A percentile compares a stretch with the other conserved stretches of the same genome.
Conservation (phyloP, 495 filamentous ascomycete species). For the Hypoxylon perforatum region DNA sequence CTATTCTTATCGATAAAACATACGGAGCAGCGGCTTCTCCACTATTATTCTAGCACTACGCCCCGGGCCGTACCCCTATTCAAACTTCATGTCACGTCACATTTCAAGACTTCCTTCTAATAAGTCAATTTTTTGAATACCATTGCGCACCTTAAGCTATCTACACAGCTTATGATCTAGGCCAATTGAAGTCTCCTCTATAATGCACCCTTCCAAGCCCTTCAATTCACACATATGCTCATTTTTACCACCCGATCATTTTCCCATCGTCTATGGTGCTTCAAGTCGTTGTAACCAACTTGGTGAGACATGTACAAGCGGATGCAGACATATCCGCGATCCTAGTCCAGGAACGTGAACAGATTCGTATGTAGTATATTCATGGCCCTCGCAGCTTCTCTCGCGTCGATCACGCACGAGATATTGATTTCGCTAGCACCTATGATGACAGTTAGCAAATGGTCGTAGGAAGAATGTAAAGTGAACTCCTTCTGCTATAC, state of each 20-base stretch:
- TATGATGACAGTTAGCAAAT: slow-evolving; percentile 53
- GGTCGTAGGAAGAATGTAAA: too few relatives aligned
- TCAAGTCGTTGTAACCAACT: not conserved
- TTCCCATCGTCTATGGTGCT: not conserved
- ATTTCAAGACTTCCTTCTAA: not conserved
- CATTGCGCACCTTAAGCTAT: not conserved
- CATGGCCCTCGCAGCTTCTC: slow-evolving; percentile 89
- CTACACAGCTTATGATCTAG: too few relatives aligned
- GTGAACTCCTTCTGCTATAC: not conserved
- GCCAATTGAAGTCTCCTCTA: not conserved
- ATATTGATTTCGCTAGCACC: slow-evolving; percentile 99
- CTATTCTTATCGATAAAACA: too few relatives aligned
- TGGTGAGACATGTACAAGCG: not conserved
- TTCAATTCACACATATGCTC: not conserved
- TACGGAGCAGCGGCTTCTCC: too few relatives aligned
- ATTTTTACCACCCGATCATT: not conserved
- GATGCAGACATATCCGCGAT: not conserved
- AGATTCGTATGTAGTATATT: slow-evolving; percentile 95
- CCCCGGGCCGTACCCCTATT: not conserved
- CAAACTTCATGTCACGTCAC: not conserved
- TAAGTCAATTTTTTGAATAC: not conserved
- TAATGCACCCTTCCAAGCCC: not conserved
- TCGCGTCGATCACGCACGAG: slow-evolving; percentile 92
- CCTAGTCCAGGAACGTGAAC: slow-evolving; percentile 72
- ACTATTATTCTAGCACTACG: too few relatives aligned